Evolutionary conservation across 164 flowering plant species (phyloP).

Genomic region (Aristolochia californica): DNA sequence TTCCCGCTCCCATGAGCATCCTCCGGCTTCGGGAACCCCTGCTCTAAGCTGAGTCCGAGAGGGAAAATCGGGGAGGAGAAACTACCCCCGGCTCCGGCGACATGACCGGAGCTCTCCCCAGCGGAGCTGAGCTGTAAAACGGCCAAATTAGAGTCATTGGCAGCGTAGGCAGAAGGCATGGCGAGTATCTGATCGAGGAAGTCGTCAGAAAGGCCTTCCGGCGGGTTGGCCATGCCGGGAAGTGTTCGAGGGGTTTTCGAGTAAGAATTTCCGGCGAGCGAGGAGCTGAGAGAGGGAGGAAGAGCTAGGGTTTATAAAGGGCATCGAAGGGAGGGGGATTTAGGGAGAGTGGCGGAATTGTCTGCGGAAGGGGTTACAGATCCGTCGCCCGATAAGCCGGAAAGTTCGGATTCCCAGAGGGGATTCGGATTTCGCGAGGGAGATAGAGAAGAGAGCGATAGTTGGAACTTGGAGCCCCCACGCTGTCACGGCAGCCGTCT

Average conservation of each 20-base stretch:
- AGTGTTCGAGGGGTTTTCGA: neutral
- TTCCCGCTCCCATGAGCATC: slow-evolving; percentile 59
- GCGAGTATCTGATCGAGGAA: slow-evolving; percentile 78
- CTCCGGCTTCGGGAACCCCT: slow-evolving; percentile 54
- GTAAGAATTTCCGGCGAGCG: neutral
- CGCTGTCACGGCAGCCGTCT: neutral
- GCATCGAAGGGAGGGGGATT: slow-evolving; percentile 1
- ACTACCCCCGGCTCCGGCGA: slow-evolving; percentile 8
- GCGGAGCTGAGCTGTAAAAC: slow-evolving; percentile 73
- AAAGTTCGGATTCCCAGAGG: slow-evolving; percentile 1
- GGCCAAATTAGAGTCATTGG: slow-evolving; percentile 36
- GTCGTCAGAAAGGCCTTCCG: slow-evolving; percentile 59
- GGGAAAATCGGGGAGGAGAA: slow-evolving; percentile 40
- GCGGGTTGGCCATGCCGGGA: slow-evolving; percentile 46
- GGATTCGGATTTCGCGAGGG: neutral
- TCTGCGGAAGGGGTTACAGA: slow-evolving; percentile 12
- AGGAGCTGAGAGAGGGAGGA: slow-evolving; percentile 4
- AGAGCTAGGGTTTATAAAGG: slow-evolving; percentile 4
- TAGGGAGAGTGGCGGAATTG: slow-evolving; percentile 9
- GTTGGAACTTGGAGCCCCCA: neutral
- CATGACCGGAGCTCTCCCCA: slow-evolving; percentile 18
- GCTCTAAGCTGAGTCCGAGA: slow-evolving; percentile 74
- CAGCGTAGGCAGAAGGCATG: slow-evolving; percentile 34
- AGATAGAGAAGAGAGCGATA: neutral
- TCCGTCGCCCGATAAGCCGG: slow-evolving; percentile 14